These are phyloP conservation scores for Heimioporus retisporus DNA, from an alignment of 1,284 basidiomycete genomes.

Conservation along the genomic window DNA sequence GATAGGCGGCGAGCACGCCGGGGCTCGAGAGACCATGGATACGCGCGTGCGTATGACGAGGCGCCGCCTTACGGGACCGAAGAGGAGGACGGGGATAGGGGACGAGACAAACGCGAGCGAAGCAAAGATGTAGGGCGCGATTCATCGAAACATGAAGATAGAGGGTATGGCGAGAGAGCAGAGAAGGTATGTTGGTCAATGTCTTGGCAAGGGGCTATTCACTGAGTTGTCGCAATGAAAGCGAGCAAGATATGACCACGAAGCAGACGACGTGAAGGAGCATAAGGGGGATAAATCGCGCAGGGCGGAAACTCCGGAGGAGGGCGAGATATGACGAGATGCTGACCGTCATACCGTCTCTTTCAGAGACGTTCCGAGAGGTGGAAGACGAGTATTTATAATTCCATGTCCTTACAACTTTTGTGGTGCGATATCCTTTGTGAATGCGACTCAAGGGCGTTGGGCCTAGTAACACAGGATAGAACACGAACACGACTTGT, in stretches of 20 bases:
- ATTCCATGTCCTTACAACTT: not conserved
- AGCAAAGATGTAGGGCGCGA: constrained; percentile 59
- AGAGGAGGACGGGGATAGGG: constrained; percentile 40
- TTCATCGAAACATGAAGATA: constrained; percentile 41
- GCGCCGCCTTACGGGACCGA: constrained; percentile 50
- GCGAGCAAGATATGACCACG: constrained; percentile 66
- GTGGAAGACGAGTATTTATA: constrained; percentile 18
- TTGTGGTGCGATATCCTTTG: constrained; percentile 7
- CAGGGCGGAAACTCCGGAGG: constrained; percentile 78
- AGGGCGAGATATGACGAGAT: constrained; percentile 75
- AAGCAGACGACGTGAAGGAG: constrained; percentile 49
- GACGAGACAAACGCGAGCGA: constrained; percentile 59
- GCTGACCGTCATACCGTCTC: constrained; percentile 1
- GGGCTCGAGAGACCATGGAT: constrained; percentile 44
- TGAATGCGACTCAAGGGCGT: too few relatives aligned
- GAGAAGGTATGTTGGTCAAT: constrained; percentile 67
- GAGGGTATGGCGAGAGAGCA: constrained; percentile 60
- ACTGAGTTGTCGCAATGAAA: constrained; percentile 37
- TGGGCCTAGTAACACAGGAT: too few relatives aligned
- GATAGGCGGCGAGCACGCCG: constrained; percentile 50
- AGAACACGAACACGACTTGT: too few relatives aligned
- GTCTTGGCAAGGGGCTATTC: not conserved
- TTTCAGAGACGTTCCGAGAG: constrained; percentile 3
- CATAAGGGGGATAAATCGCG: constrained; percentile 50
- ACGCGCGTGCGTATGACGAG: constrained; percentile 52